A percentile compares a stretch with the other conserved stretches of the same genome.
Conservation (phyloP, 2,329 filamentous ascomycete genomes). For the Colletotrichum truncatum region DNA sequence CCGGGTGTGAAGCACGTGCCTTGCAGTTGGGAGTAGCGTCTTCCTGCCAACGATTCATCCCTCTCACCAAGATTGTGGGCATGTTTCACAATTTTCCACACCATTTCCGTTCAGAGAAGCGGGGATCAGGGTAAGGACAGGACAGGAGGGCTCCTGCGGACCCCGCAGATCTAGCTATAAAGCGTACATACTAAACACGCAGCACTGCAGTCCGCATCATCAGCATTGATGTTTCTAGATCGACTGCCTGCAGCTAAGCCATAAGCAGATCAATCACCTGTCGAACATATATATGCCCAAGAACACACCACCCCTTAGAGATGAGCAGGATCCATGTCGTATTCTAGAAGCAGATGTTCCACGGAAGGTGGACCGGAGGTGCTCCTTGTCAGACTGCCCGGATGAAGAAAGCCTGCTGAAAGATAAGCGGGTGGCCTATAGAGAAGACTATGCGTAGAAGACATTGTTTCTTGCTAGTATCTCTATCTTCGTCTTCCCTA, state of each 20-base stretch:
- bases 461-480: no score
- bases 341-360: background rate
- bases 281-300: background rate
- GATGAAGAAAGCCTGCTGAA: background rate
- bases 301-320: background rate
- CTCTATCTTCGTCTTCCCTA: no score
- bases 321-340: background rate
- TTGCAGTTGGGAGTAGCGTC: constrained; percentile 5
- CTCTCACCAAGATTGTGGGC: constrained; percentile 8
- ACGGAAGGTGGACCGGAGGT: background rate
- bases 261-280: background rate
- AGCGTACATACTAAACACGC: constrained; percentile 1
- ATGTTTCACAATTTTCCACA: constrained; percentile 21
- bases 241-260: background rate
- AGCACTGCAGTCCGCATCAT: background rate
- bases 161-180: constrained; percentile 2
- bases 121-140: background rate
- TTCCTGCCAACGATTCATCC: constrained; percentile 23
- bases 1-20: constrained; percentile 8
- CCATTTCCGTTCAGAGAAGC: constrained; percentile 5
- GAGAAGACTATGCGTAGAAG: no score
- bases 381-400: background rate
- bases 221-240: constrained; percentile 22
- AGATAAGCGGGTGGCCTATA: no score
- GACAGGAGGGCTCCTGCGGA: background rate